Evolutionary conservation across 2,329 filamentous ascomycete species (phyloP).

Genomic region (Nothomitra cinnamomea): DNA sequence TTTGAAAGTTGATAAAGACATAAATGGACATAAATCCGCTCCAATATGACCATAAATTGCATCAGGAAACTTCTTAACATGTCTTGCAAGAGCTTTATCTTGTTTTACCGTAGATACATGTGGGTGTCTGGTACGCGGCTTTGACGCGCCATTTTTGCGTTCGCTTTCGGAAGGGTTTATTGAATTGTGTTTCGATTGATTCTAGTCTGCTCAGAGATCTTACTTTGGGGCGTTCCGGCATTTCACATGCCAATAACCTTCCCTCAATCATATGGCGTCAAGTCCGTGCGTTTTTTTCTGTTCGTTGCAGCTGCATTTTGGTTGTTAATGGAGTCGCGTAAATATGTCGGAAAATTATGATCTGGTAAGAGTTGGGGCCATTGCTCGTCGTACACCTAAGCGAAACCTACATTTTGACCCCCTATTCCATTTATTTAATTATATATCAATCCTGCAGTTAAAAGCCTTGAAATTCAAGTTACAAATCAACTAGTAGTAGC

Average conservation of each 20-base stretch:
- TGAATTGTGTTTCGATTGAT: not conserved
- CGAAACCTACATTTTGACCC: too few relatives aligned
- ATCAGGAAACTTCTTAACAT: not conserved
- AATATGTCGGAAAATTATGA: too few relatives aligned
- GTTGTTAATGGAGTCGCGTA: too few relatives aligned
- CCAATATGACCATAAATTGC: not conserved
- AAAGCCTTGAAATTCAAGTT: too few relatives aligned
- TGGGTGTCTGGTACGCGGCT: not conserved
- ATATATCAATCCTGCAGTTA: too few relatives aligned
- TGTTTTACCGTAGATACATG: not conserved
- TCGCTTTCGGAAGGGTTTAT: not conserved
- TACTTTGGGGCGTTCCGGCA: not conserved
- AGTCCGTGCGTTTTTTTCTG: too few relatives aligned
- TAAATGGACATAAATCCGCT: not conserved
- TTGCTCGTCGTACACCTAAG: too few relatives aligned
- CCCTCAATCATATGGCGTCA: not conserved
- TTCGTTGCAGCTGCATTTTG: too few relatives aligned
- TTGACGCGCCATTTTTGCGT: not conserved
- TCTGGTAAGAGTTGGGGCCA: too few relatives aligned
- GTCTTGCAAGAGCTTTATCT: not conserved
- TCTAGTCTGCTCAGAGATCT: not conserved
- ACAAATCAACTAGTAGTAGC: too few relatives aligned
- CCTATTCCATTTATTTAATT: too few relatives aligned
- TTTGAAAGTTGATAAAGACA: not conserved
- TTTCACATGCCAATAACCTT: not conserved